A percentile compares a stretch with the other conserved stretches of the same genome.
Conservation (phyloP, 1,284 basidiomycete species). For the Neonothopanus nambi region DNA sequence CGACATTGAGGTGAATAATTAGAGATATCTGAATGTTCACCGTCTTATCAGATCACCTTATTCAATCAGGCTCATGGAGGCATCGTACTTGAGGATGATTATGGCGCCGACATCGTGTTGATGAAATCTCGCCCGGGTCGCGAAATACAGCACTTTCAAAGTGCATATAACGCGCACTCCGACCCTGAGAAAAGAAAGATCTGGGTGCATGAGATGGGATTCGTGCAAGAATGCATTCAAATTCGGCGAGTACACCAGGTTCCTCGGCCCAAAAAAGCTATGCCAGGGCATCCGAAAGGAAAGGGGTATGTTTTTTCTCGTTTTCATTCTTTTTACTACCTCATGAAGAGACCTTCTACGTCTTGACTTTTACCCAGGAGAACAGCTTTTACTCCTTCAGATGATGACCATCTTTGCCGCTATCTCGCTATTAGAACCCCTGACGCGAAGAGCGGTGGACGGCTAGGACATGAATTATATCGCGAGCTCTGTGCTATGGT, state of each 20-base stretch:
- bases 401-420: constrained; percentile 10
- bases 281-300: constrained; percentile 14
- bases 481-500: background rate
- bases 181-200: constrained; percentile 10
- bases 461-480: constrained; percentile 5
- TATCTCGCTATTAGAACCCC: constrained; percentile 11
- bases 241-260: background rate
- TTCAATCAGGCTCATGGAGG: constrained; percentile 12
- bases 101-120: constrained; percentile 10
- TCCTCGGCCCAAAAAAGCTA: background rate
- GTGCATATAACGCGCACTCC: constrained; percentile 6
- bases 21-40: background rate
- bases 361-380: constrained; percentile 7
- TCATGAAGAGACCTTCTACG: background rate
- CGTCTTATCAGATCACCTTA: background rate
- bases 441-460: constrained; percentile 6
- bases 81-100: constrained; percentile 1
- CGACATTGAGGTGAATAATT: constrained; percentile 1
- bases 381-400: constrained; percentile 8
- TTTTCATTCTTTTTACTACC: background rate
- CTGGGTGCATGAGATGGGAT: constrained; percentile 8
- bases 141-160: background rate
- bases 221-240: constrained; percentile 8
- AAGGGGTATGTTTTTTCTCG: constrained; percentile 2
- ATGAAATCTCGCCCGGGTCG: background rate